phyloP scores from a whole-genome alignment of 1,284 basidiomycete genomes.

The Cryptococcus wingfieldii region DNA sequence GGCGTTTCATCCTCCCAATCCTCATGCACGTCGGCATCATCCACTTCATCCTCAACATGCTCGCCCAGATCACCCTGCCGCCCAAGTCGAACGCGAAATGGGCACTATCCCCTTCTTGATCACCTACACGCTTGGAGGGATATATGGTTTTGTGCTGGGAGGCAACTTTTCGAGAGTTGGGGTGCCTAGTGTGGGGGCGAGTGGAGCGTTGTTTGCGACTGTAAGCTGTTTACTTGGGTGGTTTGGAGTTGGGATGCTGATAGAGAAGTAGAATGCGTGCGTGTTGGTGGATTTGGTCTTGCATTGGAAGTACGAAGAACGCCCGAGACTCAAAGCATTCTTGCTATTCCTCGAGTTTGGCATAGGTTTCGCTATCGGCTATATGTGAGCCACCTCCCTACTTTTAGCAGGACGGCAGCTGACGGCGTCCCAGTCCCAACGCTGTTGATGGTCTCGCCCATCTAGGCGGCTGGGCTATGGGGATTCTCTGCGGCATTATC shows the following conservation, averaged over 20 bases:
- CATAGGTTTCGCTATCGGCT: conserved; percentile 80
- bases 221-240: conserved; percentile 13
- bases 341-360: conserved; percentile 79
- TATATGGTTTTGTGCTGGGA: conserved; percentile 77
- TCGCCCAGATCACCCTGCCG: conserved; percentile 66
- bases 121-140: conserved; percentile 81
- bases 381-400: conserved; percentile 51
- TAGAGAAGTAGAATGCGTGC: conserved; percentile 59
- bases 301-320: conserved; percentile 84
- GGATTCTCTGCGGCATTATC: conserved; percentile 67
- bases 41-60: conserved; percentile 81
- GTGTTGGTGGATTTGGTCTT: conserved; percentile 76
- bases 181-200: conserved; percentile 87
- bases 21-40: conserved; percentile 91
- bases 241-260: background rate
- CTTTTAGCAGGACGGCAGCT: background rate
- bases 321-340: conserved; percentile 64
- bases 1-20: conserved; percentile 74
- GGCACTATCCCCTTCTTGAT: conserved; percentile 71
- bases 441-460: conserved; percentile 50
- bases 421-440: conserved; percentile 24
- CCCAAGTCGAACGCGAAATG: conserved; percentile 43
- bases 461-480: conserved; percentile 58
- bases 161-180: conserved; percentile 88
- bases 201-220: conserved; percentile 89